A percentile compares a stretch with the other conserved stretches of the same genome.
Conservation (phyloP, 305 asterid genomes). For the Andrographis paniculata region DNA sequence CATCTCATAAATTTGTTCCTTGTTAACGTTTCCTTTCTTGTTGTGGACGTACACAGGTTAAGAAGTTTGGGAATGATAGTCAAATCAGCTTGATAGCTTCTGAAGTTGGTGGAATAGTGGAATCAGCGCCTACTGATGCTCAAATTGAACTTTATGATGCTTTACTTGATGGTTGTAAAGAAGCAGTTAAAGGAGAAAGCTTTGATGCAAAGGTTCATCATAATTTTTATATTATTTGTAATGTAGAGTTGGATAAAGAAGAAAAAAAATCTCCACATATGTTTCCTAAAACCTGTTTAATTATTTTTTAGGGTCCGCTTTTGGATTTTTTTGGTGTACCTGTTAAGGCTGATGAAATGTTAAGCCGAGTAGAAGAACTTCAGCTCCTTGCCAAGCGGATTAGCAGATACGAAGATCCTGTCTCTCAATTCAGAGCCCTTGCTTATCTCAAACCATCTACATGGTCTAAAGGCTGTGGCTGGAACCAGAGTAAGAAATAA, state of each 20-base stretch:
- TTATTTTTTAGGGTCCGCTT: slow-evolving; percentile 73
- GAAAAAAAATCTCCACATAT: background rate
- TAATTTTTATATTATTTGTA: background rate
- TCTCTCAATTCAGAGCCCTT: slow-evolving; percentile 81
- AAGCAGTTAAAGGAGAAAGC: slow-evolving; percentile 69
- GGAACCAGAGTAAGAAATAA: slow-evolving; percentile 91
- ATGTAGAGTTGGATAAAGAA: slow-evolving; percentile 13
- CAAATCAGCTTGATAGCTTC: slow-evolving; percentile 76
- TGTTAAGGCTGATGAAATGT: slow-evolving; percentile 90
- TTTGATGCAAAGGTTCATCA: slow-evolving; percentile 64
- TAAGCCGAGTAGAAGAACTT: slow-evolving; percentile 92
- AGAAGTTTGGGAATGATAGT: slow-evolving; percentile 91
- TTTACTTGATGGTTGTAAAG: slow-evolving; percentile 88
- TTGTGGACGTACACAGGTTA: slow-evolving; percentile 48
- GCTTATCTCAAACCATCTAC: slow-evolving; percentile 89
- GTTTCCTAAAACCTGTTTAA: slow-evolving; percentile 21
- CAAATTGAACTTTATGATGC: slow-evolving; percentile 97
- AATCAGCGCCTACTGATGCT: slow-evolving; percentile 87
- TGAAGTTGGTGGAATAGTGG: slow-evolving; percentile 97
- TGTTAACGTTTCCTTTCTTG: no score
- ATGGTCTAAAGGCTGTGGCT: slow-evolving; percentile 99
- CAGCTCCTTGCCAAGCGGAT: slow-evolving; percentile 95
- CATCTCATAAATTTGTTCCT: no score
- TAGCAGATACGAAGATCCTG: slow-evolving; percentile 77
- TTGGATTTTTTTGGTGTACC: slow-evolving; percentile 98